A percentile compares a stretch with the other conserved stretches of the same genome.
phyloP scores from a whole-genome alignment of 768 basidiomycete species.

The Boletus rufocinnamomeus region DNA sequence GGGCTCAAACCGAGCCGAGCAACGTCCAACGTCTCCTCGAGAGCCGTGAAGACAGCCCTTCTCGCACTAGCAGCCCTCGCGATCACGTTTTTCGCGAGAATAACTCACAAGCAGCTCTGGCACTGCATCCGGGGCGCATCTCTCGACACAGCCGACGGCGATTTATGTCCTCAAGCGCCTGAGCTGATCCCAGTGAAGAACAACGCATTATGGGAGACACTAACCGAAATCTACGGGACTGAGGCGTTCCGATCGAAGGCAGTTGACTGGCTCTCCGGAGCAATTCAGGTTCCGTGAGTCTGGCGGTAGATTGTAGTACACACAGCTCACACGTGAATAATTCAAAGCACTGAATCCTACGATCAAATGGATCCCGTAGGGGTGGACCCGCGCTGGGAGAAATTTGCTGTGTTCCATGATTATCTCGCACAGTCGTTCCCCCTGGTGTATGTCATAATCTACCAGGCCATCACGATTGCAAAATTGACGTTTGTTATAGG shows the following conservation, averaged over 20 bases:
- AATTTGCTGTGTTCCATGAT: slow-evolving; percentile 53
- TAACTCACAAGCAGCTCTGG: slow-evolving; percentile 8
- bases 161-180: slow-evolving; percentile 39
- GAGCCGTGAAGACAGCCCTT: slow-evolving; percentile 10
- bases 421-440: slow-evolving; percentile 62
- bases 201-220: slow-evolving; percentile 33
- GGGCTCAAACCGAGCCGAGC: slow-evolving; percentile 8
- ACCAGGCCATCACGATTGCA: neutral
- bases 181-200: slow-evolving; percentile 38
- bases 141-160: slow-evolving; percentile 1
- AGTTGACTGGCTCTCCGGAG: slow-evolving; percentile 40
- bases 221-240: slow-evolving; percentile 35
- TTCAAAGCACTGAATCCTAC: slow-evolving; percentile 50
- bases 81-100: slow-evolving; percentile 16
- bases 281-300: slow-evolving; percentile 45
- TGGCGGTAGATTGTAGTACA: neutral
- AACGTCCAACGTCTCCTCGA: slow-evolving; percentile 8
- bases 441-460: slow-evolving; percentile 46
- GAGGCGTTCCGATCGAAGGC: slow-evolving; percentile 39
- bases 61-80: slow-evolving; percentile 22
- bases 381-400: slow-evolving; percentile 55
- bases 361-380: slow-evolving; percentile 51
- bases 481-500: slow-evolving; percentile 30
- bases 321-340: slow-evolving; percentile 7
- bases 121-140: neutral